Evolutionary conservation across 2,329 filamentous ascomycete genomes (phyloP), one percentile per base, ranked within the genome.

Genomic region (Aureobasidium lini): DNA sequence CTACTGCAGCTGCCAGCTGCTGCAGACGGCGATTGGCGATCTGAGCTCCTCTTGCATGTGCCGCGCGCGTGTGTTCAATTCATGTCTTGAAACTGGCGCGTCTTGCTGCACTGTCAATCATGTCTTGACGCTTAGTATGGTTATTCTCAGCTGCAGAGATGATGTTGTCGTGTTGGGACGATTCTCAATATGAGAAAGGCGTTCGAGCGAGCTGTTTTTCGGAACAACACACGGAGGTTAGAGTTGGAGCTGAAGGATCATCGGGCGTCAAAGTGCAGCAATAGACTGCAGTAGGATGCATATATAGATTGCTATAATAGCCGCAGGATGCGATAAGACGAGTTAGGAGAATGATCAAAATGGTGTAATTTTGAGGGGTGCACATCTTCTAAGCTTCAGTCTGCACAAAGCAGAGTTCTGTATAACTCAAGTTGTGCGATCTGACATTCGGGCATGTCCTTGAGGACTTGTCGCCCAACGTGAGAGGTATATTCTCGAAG

Each of bases 261-360:
- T 37, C 23, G 50, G 52, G 52, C 52, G 52, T 43, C 40, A 28
- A 29, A 11, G 28, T 36, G 52, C 52, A 56, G 52, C 40, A 28
- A 29, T 46, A 36, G 40, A 28, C 31, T 56, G 52, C 52, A 56
- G 52, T 46, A 46, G 40, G 40, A 34, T 56, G 52, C 39, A 56
- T 56, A 34, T 42, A 44, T 43, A 56, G 44, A 46, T 46, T 46
- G 48, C 31, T n/a, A 44, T 13, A 13, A 23, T 23, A 28, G 42
- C 42, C 29, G 44, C 44, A 56, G 40, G 52, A 56, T 56, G 52
- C 52, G 52, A 56, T 54, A 54, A 54, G 50, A 43, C 50, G 43
- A 18, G 28, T 44, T 56, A 46, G 52, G 52, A 56, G 16, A 56
- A 56, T 36, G 52, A 31, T 56, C 52, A 32, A 32, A 37, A 37